Evolutionary conservation across 768 basidiomycete genomes (phyloP).

Genomic region (Tulasnella sp.): DNA sequence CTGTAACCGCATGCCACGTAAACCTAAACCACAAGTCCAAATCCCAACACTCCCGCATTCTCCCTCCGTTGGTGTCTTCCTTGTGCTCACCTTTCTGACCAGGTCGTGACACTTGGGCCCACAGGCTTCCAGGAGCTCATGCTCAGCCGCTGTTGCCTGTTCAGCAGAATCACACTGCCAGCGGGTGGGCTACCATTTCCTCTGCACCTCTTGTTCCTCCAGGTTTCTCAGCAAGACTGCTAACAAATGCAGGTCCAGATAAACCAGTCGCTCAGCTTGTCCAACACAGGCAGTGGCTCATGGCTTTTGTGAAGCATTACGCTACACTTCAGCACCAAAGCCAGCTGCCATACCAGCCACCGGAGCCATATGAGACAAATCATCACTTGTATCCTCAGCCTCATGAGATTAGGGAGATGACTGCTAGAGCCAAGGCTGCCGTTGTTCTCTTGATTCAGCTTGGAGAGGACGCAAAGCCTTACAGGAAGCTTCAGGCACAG

Average conservation of each 20-base stretch:
- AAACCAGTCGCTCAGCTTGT: conserved; percentile 10
- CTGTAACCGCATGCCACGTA: no score
- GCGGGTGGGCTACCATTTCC: not conserved
- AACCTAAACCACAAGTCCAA: no score
- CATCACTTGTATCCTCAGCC: not conserved
- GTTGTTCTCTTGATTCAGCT: not conserved
- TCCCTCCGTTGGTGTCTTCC: no score
- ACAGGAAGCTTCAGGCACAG: not conserved
- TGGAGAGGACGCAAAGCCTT: not conserved
- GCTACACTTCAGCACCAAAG: not conserved
- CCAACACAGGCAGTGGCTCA: conserved; percentile 5
- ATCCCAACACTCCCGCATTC: no score
- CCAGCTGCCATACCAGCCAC: not conserved
- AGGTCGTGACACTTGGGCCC: not conserved
- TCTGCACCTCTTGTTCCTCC: not conserved
- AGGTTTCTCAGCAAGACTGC: not conserved
- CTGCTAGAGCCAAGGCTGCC: not conserved
- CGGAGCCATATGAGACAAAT: not conserved
- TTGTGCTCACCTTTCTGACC: no score
- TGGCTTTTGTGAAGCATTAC: conserved; percentile 11
- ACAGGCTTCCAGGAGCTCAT: not conserved
- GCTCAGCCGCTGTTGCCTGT: not conserved
- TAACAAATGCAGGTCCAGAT: not conserved
- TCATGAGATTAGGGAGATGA: conserved; percentile 8
- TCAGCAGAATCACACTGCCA: not conserved